Evolutionary conservation across 176 grass and related monocot genomes (phyloP), one percentile per base, ranked within the genome.

Genomic region (Lolium multiflorum): DNA sequence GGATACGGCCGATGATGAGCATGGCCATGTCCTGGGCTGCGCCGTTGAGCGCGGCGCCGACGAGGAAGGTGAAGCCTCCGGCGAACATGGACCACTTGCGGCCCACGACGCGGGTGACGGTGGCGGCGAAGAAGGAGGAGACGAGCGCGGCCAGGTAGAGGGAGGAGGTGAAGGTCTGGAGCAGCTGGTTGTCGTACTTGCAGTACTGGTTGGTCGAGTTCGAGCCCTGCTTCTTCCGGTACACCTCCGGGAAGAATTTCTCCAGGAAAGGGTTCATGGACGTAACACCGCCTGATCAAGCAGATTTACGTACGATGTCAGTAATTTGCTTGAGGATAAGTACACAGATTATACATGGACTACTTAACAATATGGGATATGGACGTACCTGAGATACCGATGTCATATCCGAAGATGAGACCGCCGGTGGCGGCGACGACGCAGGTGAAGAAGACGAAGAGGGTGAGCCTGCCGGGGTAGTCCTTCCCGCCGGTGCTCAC

Each of bases 1-100:
- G 91, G 71, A 92, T 81, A 5, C 91, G 91, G 0, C 91, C 91
- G 84, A 89, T 0, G 81, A 92, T 90, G 62, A 92, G 91, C 91
- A 92, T 90, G 76, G 80, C 84, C n/a, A 92, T 24, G 84, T 89
- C 49, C 84, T 92, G 1, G 11, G 91, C 91, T 4, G 87, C 88
- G 8, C 88, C 91, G 84, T 92, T 92, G 76, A 92, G 87, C 9
- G 91, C 87, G 0, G 91, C 87, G 41, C 91, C 91, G 81, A 90
- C 1, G 62, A 92, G 88, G 81, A 92, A 92, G 77, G 84, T 90
- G 81, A 92, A 67, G 0, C 91, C 91, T 0, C 91, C 91, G 62
- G 44, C 81, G 88, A 92, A 87, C 91, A 92, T 92, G 91, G 91
- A 92, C 91, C 91, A 92, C 81, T 92, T 92, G 41, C 91, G 87